phyloP scores from a whole-genome alignment of 1,139 yeast genomes.

The Blastobotrys aristatus region DNA sequence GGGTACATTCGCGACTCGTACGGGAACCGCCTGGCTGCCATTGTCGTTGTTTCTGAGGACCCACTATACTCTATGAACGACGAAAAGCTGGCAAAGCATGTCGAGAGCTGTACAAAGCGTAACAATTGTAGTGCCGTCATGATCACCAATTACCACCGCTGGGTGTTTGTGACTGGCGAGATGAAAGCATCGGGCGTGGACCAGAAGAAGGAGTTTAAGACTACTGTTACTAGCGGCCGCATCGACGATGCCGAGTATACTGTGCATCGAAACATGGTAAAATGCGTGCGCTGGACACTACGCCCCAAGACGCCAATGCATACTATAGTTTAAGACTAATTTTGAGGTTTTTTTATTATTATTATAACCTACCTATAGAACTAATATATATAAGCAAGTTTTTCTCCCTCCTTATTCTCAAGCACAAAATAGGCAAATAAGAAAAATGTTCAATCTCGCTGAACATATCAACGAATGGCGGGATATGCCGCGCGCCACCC shows the following conservation, averaged over 20 bases:
- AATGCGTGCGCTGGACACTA: background rate
- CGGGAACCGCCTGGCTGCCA: background rate
- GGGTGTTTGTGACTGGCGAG: conserved; percentile 3
- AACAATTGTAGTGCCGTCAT: conserved; percentile 4
- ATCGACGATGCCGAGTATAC: conserved; percentile 6
- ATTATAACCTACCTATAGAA: background rate
- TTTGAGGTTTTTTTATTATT: no score
- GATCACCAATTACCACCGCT: conserved; percentile 6
- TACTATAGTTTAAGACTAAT: no score
- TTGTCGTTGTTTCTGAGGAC: conserved; percentile 6
- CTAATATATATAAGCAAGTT: no score
- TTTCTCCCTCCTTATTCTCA: no score
- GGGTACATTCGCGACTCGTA: background rate
- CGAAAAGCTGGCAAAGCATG: background rate
- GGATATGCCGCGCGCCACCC: conserved; percentile 3
- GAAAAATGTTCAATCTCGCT: conserved; percentile 7
- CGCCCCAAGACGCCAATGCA: no score
- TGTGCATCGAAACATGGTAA: conserved; percentile 8
- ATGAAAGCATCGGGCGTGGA: background rate
- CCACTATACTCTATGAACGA: background rate
- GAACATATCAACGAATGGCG: conserved; percentile 5
- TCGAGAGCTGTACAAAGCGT: background rate
- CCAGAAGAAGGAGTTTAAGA: background rate
- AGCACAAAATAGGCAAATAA: no score
- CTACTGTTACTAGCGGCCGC: conserved; percentile 1